Percentiles rank a stretch among this genome's conserved stretches.
phyloP scores from a whole-genome alignment of 2,329 filamentous ascomycete genomes.

The Lecanicillium sp. region DNA sequence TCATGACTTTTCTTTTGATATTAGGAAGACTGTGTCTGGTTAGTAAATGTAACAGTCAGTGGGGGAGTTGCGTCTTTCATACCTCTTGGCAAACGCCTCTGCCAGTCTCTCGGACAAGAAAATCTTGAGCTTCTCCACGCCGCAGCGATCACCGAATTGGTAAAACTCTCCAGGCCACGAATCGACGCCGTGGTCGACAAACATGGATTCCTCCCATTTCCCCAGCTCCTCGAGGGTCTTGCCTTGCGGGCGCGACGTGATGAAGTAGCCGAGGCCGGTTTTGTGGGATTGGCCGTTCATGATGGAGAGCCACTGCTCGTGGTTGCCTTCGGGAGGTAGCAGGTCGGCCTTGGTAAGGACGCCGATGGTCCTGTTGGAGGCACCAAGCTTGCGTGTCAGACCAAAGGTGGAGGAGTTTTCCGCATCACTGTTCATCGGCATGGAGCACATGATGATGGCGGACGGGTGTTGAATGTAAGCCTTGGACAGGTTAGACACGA shows the following conservation, averaged over 20 bases:
- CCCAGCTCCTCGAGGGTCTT: conserved; percentile 48
- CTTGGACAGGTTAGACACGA: conserved; percentile 65
- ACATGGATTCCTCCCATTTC: conserved; percentile 47
- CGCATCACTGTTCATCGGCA: conserved; percentile 72
- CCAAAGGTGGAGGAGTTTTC: conserved; percentile 67
- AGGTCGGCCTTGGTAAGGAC: conserved; percentile 84
- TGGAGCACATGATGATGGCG: conserved; percentile 70
- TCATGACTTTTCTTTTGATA: conserved; percentile 47
- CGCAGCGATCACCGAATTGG: conserved; percentile 42
- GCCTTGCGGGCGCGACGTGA: conserved; percentile 61
- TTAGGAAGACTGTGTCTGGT: conserved; percentile 39
- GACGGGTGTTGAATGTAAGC: conserved; percentile 64
- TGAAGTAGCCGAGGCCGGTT: conserved; percentile 71
- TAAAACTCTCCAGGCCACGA: conserved; percentile 46
- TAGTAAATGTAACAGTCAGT: conserved; percentile 1
- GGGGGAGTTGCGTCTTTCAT: conserved; percentile 14
- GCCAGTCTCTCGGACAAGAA: conserved; percentile 49
- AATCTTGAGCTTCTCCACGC: conserved; percentile 46
- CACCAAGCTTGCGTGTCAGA: conserved; percentile 53
- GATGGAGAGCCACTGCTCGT: conserved; percentile 55
- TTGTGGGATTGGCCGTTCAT: conserved; percentile 55
- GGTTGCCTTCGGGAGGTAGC: conserved; percentile 44
- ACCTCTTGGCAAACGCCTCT: conserved; percentile 48
- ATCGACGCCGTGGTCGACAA: conserved; percentile 33
- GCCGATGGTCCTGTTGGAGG: conserved; percentile 57